Evolutionary conservation across 2,329 filamentous ascomycete genomes (phyloP).

Genomic region (Allantophomopsis lycopodina): DNA sequence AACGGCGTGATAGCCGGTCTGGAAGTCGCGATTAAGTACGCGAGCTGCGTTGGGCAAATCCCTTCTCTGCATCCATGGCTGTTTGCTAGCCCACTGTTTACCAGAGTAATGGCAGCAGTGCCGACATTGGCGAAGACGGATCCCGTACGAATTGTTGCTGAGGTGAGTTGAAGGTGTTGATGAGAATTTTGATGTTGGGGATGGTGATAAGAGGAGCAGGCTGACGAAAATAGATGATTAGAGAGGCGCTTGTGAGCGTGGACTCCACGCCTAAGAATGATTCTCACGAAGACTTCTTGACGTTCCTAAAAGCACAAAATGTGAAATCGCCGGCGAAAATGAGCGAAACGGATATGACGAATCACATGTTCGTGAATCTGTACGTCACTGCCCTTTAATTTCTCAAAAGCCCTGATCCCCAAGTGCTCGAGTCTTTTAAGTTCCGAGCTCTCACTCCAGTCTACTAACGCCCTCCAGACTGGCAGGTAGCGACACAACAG

Average conservation of each 20-base stretch:
- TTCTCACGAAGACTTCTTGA: background rate
- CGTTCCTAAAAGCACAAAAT: conserved; percentile 2
- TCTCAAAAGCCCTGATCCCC: no score
- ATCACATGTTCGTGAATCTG: conserved; percentile 7
- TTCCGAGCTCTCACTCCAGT: no score
- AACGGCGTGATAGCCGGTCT: conserved; percentile 11
- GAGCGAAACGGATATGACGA: conserved; percentile 5
- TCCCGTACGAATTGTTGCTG: background rate
- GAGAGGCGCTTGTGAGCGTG: background rate
- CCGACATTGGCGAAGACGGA: background rate
- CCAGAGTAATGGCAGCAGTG: conserved; percentile 1
- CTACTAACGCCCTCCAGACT: conserved; percentile 1
- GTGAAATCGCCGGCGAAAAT: conserved; percentile 8
- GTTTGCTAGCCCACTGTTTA: conserved; percentile 7
- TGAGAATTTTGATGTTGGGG: background rate
- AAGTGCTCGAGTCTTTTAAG: no score
- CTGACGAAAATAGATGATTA: background rate
- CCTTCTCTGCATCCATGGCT: conserved; percentile 10
- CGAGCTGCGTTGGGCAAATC: conserved; percentile 10
- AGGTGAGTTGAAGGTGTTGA: background rate
- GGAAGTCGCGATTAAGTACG: conserved; percentile 8
- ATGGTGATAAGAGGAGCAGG: no score
- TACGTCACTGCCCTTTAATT: conserved; percentile 1
- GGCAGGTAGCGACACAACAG: conserved; percentile 25
- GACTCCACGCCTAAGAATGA: background rate